These are phyloP conservation scores for Aspergillus ustus DNA, from an alignment of 2,329 filamentous ascomycete genomes.

Conservation along the genomic window DNA sequence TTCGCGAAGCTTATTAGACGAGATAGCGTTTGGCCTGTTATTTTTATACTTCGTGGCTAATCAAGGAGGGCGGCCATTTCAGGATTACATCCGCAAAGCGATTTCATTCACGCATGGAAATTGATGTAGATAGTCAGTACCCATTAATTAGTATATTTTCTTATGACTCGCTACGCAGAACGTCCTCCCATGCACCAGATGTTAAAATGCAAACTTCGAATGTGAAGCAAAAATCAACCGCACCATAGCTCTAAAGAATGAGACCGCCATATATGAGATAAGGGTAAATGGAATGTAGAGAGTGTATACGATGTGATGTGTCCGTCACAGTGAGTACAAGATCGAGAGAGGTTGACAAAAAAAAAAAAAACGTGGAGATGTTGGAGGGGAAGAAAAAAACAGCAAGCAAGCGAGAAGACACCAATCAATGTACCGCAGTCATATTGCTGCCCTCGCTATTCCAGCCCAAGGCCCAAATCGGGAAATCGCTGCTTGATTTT, in stretches of 20 bases:
- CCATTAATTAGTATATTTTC: not conserved
- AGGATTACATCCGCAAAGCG: too few species aligned
- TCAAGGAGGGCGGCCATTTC: too few species aligned
- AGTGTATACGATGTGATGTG: constrained; percentile 6
- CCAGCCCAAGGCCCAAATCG: constrained; percentile 47
- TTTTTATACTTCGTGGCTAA: too few species aligned
- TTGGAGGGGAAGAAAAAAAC: not conserved
- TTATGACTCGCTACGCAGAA: not conserved
- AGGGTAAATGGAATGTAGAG: constrained; percentile 10
- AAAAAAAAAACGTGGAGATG: not conserved
- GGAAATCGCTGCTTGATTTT: constrained; percentile 59
- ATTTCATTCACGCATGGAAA: not conserved
- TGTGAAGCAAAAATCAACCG: not conserved
- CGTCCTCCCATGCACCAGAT: not conserved
- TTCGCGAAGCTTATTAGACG: not conserved
- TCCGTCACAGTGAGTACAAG: not conserved
- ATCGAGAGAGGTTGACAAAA: not conserved
- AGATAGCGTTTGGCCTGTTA: not conserved
- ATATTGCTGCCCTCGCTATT: constrained; percentile 47
- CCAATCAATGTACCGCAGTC: constrained; percentile 41
- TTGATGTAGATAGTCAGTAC: not conserved
- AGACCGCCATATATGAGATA: constrained; percentile 2
- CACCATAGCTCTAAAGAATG: not conserved
- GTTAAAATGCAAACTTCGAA: not conserved
- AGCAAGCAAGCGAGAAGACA: not conserved